Percentiles rank a stretch among this genome's conserved stretches.
These are phyloP conservation scores for Schizosaccharomyces osmophilus DNA, from an alignment of 805 yeast genomes.

Conservation along the genomic window DNA sequence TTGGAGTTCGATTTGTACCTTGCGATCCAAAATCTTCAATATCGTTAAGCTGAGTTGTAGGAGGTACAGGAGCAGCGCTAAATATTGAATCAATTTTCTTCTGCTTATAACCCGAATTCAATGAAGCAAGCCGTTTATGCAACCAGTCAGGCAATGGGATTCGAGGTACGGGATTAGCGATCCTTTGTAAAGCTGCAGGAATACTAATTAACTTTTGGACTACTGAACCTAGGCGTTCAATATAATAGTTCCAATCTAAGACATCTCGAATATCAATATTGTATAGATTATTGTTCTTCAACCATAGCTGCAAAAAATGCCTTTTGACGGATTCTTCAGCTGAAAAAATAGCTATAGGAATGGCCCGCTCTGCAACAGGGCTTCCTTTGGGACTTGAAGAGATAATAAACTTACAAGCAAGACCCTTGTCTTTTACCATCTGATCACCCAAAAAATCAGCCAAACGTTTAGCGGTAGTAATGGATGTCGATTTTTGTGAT, in stretches of 20 bases:
- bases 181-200: slow-evolving; percentile 85
- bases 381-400: slow-evolving; percentile 60
- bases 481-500: slow-evolving; percentile 75
- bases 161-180: slow-evolving; percentile 79
- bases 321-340: slow-evolving; percentile 51
- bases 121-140: slow-evolving; percentile 28
- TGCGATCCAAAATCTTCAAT: slow-evolving; percentile 9
- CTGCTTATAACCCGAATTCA: slow-evolving; percentile 51
- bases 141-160: slow-evolving; percentile 91
- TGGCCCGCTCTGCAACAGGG: slow-evolving; percentile 86
- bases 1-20: too few relatives aligned
- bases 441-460: slow-evolving; percentile 90
- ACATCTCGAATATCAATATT: slow-evolving; percentile 71
- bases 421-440: slow-evolving; percentile 88
- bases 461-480: slow-evolving; percentile 77
- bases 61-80: slow-evolving; percentile 15
- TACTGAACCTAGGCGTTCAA: slow-evolving; percentile 74
- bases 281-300: slow-evolving; percentile 48
- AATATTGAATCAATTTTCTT: slow-evolving; percentile 37
- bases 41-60: slow-evolving; percentile 8
- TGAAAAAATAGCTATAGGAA: slow-evolving; percentile 87
- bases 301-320: slow-evolving; percentile 63
- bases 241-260: slow-evolving; percentile 81
- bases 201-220: slow-evolving; percentile 85
- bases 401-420: slow-evolving; percentile 83